Evolutionary conservation across 768 basidiomycete genomes (phyloP).

Genomic region (Rhodosporidiobolus odoratus): DNA sequence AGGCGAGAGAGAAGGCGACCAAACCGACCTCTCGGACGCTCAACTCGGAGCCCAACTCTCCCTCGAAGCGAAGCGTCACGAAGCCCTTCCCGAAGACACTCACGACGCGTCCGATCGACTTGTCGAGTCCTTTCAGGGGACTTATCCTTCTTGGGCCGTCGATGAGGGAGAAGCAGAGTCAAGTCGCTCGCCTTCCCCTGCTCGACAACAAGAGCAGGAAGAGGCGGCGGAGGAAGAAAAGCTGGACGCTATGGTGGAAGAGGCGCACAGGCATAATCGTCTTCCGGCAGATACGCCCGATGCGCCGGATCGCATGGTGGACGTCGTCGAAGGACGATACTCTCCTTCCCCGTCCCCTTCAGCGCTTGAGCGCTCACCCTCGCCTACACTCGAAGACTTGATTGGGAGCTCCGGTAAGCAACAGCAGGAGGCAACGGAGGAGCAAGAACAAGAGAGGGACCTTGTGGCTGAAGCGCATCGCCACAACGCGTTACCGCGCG

Average conservation of each 20-base stretch:
- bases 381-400: too few species aligned
- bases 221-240: background rate
- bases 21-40: background rate
- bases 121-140: background rate
- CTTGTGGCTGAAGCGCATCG: background rate
- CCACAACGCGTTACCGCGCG: background rate
- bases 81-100: background rate
- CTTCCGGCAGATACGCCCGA: background rate
- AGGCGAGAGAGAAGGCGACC: too few species aligned
- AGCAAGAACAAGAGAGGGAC: background rate
- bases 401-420: too few species aligned
- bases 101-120: background rate
- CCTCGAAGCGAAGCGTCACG: background rate
- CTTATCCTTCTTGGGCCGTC: background rate
- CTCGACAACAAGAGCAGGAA: background rate
- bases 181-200: background rate
- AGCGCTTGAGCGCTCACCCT: too few species aligned
- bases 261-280: conserved; percentile 1
- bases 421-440: background rate
- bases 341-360: too few species aligned
- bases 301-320: background rate
- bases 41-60: background rate
- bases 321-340: background rate
- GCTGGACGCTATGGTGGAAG: background rate
- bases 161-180: background rate